Evolutionary conservation across 441 rosid genomes (phyloP).

Genomic region (Adansonia grandidieri): DNA sequence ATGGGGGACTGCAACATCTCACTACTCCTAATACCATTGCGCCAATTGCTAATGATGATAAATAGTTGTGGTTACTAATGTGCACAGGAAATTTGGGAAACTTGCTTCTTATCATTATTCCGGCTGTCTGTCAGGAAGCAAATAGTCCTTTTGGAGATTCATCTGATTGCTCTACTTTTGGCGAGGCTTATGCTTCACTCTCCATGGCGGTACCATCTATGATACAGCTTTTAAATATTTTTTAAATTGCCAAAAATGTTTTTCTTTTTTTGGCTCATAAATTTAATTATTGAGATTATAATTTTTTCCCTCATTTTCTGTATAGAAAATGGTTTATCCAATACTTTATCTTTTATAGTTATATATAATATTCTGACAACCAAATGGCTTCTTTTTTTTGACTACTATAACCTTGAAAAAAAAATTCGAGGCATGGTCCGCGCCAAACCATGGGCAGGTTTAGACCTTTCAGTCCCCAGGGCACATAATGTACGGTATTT

Average conservation of each 20-base stretch:
- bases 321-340: too few relatives aligned
- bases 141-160: slow-evolving; percentile 46
- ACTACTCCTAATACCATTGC: not conserved
- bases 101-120: slow-evolving; percentile 42
- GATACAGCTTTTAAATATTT: not conserved
- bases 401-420: too few relatives aligned
- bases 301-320: too few relatives aligned
- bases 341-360: too few relatives aligned
- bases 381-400: too few relatives aligned
- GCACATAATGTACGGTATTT: not conserved
- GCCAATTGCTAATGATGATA: not conserved
- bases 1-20: not conserved
- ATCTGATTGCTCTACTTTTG: slow-evolving; percentile 31
- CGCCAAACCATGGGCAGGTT: too few relatives aligned
- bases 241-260: not conserved
- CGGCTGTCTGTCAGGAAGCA: slow-evolving; percentile 39
- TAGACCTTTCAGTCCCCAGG: too few relatives aligned
- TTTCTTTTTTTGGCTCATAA: not conserved
- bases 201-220: slow-evolving; percentile 38
- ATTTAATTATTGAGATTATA: not conserved
- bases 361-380: too few relatives aligned
- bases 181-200: slow-evolving; percentile 40
- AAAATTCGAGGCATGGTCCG: too few relatives aligned
- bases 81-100: slow-evolving; percentile 38
- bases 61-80: not conserved